Evolutionary conservation across 768 basidiomycete genomes (phyloP), one percentile per base, ranked within the genome.

Genomic region (Erythrobasidium yunnanense): DNA sequence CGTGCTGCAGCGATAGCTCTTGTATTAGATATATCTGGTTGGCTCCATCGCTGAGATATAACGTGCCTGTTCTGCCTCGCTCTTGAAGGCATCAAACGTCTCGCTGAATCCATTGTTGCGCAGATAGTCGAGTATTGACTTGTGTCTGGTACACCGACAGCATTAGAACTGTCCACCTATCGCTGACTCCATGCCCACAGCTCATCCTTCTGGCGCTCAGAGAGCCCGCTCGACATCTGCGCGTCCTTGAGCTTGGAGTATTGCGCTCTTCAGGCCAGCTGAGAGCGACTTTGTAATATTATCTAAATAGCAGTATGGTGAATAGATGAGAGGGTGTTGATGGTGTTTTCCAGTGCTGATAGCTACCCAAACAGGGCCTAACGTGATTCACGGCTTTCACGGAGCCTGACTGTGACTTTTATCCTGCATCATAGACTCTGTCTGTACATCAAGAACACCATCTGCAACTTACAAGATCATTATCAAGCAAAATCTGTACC

Each of bases 111-210:
- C 74, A n/a, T 73, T 67, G 15, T 72, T 63, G 53, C 70, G 69
- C 29, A 77, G 75, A 66, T 76, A 77, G 71, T 77, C 76, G 63
- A 77, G 75, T 49, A 77, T 74, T 20, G 76, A 76, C 42, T 74
- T 74, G 70, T 77, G 74, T 3, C 76, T 77, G 53, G 35, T 4
- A 11, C n/a, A 56, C 51, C 29, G 27, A 8, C 30, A 54, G 8
- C 11, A 65, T 6, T 29, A 23, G 15, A 15, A 8, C 22, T 5
- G 23, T 38, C 17, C 15, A 52, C 50, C 11, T 52, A 23, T 23
- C 20, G 29, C 50, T 22, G 11, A 52, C 25, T 52, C 11, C 2
- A 13, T 23, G 13, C 65, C 42, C 30, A 66, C 38, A 69, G 62
- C 47, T 69, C 68, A 42, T 55, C 53, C 53, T 56, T 56, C 34